A percentile compares a stretch with the other conserved stretches of the same genome.
Evolutionary conservation across 2,329 filamentous ascomycete genomes (phyloP).

Genomic region (Madurella mycetomatis): DNA sequence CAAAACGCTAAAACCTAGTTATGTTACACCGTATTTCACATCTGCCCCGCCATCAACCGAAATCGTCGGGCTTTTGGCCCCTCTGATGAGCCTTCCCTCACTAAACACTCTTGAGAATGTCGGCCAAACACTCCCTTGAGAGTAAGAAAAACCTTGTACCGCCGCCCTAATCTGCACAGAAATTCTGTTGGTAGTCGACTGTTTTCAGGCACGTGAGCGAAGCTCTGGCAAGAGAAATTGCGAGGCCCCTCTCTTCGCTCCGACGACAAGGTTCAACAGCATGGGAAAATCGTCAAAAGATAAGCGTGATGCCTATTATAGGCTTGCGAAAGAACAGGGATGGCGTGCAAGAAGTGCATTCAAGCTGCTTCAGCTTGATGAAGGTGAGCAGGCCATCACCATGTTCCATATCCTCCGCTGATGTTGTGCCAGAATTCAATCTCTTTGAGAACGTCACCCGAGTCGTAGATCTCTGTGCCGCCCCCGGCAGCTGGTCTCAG

Average conservation of each 20-base stretch:
- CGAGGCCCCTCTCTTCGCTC: not conserved
- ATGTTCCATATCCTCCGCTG: not conserved
- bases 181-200: too few species aligned
- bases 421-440: slow-evolving; percentile 67
- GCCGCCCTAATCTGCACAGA: too few species aligned
- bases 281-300: slow-evolving; percentile 99
- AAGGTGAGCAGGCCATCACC: slow-evolving; percentile 43
- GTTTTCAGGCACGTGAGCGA: too few species aligned
- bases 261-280: slow-evolving; percentile 24
- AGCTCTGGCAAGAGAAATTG: too few species aligned
- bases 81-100: too few species aligned
- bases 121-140: too few species aligned
- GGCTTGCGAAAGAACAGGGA: slow-evolving; percentile 96
- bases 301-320: slow-evolving; percentile 96
- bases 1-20: not conserved
- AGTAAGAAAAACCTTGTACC: too few species aligned
- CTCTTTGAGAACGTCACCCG: slow-evolving; percentile 85
- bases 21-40: too few species aligned
- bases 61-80: too few species aligned
- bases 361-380: slow-evolving; percentile 93
- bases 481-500: slow-evolving; percentile 95
- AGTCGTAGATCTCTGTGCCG: slow-evolving; percentile 93
- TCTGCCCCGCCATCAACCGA: too few species aligned
- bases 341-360: slow-evolving; percentile 96
- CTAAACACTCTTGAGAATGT: too few species aligned